Conservation (phyloP, 306 rosid species). For the Senna siamea region DNA sequence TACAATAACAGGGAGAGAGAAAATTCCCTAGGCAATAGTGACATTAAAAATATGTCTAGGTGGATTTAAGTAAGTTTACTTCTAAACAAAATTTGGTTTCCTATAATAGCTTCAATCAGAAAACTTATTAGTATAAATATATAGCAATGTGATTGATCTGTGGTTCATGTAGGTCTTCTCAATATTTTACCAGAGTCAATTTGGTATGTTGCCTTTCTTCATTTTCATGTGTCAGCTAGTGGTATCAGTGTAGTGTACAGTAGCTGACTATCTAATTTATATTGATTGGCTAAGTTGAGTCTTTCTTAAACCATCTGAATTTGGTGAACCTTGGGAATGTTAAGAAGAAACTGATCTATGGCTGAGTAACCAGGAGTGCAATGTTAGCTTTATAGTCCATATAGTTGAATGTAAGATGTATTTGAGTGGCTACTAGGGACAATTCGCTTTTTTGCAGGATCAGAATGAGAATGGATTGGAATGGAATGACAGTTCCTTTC, state of each 20-base stretch:
- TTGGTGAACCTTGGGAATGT: not conserved
- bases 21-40: too few relatives aligned
- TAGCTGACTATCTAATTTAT: not conserved
- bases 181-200: not conserved
- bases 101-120: not conserved
- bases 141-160: not conserved
- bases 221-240: not conserved
- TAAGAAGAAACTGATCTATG: not conserved
- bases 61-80: constrained; percentile 10
- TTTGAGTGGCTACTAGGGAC: not conserved
- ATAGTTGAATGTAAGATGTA: not conserved
- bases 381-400: not conserved
- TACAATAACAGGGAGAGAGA: not conserved
- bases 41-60: not conserved
- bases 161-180: not conserved
- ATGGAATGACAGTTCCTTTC: not conserved
- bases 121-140: not conserved
- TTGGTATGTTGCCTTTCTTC: not conserved
- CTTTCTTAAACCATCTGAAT: not conserved
- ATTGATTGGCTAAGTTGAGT: not conserved
- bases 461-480: not conserved
- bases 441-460: not conserved
- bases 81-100: not conserved
- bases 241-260: not conserved
- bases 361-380: not conserved